Base-by-base conservation (phyloP, 768 basidiomycete genomes). In the Lentinula aciculospora region DNA sequence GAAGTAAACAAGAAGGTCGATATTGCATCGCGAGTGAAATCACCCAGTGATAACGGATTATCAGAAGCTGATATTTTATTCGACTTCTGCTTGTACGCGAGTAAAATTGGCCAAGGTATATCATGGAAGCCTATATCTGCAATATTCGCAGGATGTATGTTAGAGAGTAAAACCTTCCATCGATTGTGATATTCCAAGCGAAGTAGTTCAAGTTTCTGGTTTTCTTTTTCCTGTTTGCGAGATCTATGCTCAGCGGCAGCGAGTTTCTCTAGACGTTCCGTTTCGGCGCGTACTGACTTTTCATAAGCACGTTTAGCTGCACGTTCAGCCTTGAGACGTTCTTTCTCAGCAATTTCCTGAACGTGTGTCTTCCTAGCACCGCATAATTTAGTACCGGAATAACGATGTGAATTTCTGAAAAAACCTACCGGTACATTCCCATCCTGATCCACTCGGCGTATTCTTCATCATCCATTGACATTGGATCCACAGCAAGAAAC, bases 401-500 rank as follows among this genome's bases (percentile, higher is more conserved):
- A 39, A 28, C 32, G 46, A 37, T 47, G 45, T 32, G n/a, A 48
- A 17, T 17, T 5, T 55, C n/a, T 39, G 29, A 13, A n/a, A 27
- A 60, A 27, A 71, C 82, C 39, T 60, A 86, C 82, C 83, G 81
- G 76, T 90, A 94, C 89, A 97, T 95, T 47, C 91, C 92, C 25
- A 79, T 71, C 61, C 94, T 75, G 51, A 96, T 74, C 89, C 90
- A 95, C 64, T 92, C 90, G 1, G 88, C 82, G 63, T 96, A 96
- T 59, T 92, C 86, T 62, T 94, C 88, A 7, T 94, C 92, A 59
- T 87, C 85, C 88, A 95, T 88, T 48, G 67, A 61, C 47, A 64
- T 67, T 28, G 77, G 75, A 58, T 82, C 69, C 44, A 53, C 60
- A 67, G 48, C 32, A 65, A 69, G 39, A 73, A 81, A 63, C 71